Conservation (phyloP, 2,329 filamentous ascomycete species). For the Microsporum canis region DNA sequence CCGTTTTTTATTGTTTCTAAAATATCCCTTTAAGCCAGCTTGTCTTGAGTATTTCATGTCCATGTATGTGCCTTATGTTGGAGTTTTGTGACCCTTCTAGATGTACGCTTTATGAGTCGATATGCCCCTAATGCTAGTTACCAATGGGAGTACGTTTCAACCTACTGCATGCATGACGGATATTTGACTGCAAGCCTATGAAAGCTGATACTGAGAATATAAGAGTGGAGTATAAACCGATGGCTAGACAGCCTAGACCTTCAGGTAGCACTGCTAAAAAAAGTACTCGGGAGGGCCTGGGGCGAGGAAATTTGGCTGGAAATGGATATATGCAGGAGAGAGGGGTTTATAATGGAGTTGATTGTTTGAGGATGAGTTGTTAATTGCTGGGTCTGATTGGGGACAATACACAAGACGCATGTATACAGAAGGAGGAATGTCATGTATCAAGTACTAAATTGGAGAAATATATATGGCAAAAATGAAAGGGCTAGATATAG, state of each 20-base stretch:
- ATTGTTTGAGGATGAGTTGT: neutral
- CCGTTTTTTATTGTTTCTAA: constrained; percentile 12
- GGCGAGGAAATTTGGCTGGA: neutral
- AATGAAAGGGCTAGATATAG: neutral
- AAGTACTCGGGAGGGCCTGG: neutral
- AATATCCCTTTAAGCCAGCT: constrained; percentile 7
- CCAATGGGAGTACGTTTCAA: neutral
- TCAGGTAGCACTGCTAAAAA: neutral
- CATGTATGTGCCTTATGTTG: constrained; percentile 1
- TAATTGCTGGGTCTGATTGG: neutral
- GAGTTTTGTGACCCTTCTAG: neutral
- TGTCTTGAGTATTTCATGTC: neutral
- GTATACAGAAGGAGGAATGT: neutral
- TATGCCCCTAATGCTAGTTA: neutral
- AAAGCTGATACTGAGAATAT: neutral
- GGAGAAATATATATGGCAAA: neutral
- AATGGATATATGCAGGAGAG: neutral
- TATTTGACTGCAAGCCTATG: neutral
- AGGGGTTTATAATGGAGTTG: neutral
- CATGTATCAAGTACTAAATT: neutral
- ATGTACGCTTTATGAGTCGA: neutral
- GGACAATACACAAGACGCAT: neutral
- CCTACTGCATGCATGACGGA: neutral
- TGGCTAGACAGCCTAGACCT: neutral
- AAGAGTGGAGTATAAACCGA: neutral